Evolutionary conservation across 441 rosid genomes (phyloP).

Genomic region (Melastoma candidum): DNA sequence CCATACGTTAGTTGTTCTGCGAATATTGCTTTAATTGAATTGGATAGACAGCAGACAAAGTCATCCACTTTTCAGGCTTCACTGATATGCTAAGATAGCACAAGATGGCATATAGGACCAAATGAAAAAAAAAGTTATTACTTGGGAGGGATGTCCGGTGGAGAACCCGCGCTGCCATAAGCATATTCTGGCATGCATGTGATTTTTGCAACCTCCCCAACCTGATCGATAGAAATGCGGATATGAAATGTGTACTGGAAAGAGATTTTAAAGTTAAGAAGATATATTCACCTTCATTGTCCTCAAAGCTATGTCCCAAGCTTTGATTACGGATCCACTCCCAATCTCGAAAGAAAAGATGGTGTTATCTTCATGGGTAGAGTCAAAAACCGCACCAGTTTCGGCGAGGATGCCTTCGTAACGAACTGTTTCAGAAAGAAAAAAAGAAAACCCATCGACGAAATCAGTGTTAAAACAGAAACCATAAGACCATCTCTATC

Average conservation of each 20-base stretch:
- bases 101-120: not conserved
- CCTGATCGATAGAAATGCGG: slow-evolving; percentile 30
- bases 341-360: slow-evolving; percentile 87
- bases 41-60: not conserved
- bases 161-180: slow-evolving; percentile 79
- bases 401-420: slow-evolving; percentile 83
- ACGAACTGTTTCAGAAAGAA: slow-evolving; percentile 42
- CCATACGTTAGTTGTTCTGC: not conserved
- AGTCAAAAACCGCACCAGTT: slow-evolving; percentile 79
- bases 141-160: slow-evolving; percentile 86
- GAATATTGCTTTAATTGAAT: not conserved
- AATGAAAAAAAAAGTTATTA: slow-evolving; percentile 18
- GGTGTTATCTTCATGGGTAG: slow-evolving; percentile 78
- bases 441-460: not conserved
- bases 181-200: slow-evolving; percentile 94
- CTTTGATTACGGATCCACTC: slow-evolving; percentile 66
- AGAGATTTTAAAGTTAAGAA: not conserved
- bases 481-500: not conserved
- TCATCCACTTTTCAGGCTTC: no score
- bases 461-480: not conserved
- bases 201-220: slow-evolving; percentile 87
- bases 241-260: not conserved
- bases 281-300: slow-evolving; percentile 65
- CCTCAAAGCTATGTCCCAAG: slow-evolving; percentile 80
- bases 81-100: not conserved